Evolutionary conservation across 176 grass and related monocot species (phyloP).

Genomic region (Aegilops tauschii): DNA sequence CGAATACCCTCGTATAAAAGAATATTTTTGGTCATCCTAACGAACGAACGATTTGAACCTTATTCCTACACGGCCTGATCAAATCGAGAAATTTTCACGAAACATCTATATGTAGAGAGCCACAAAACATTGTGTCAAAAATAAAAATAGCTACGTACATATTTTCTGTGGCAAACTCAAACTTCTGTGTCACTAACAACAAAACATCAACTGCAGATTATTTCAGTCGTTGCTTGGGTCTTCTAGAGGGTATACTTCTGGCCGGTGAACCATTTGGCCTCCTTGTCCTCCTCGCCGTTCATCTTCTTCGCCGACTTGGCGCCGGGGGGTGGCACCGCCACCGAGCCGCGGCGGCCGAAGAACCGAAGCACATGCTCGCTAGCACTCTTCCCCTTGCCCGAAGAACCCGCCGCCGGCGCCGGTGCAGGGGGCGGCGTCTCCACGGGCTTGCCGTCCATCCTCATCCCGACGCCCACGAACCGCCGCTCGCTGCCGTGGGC

Average conservation of each 20-base stretch:
- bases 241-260: background rate
- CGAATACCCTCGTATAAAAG: too few species aligned
- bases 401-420: background rate
- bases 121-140: too few species aligned
- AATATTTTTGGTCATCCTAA: too few species aligned
- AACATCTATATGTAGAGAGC: too few species aligned
- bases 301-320: background rate
- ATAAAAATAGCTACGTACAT: too few species aligned
- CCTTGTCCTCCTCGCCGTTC: background rate
- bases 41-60: too few species aligned
- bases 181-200: too few species aligned
- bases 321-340: fast-evolving
- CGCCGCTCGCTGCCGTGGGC: background rate
- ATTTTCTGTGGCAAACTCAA: too few species aligned
- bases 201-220: too few species aligned
- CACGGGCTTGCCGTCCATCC: constrained; percentile 29
- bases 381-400: background rate
- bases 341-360: background rate
- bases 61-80: too few species aligned
- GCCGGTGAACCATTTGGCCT: background rate
- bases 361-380: background rate
- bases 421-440: background rate
- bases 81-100: too few species aligned
- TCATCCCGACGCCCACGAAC: constrained; percentile 10
- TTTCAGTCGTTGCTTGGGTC: background rate